Evolutionary conservation across 371 early-diverging fungal genomes (phyloP), one percentile per base, ranked within the genome.

Genomic region (Mucor racemosus): DNA sequence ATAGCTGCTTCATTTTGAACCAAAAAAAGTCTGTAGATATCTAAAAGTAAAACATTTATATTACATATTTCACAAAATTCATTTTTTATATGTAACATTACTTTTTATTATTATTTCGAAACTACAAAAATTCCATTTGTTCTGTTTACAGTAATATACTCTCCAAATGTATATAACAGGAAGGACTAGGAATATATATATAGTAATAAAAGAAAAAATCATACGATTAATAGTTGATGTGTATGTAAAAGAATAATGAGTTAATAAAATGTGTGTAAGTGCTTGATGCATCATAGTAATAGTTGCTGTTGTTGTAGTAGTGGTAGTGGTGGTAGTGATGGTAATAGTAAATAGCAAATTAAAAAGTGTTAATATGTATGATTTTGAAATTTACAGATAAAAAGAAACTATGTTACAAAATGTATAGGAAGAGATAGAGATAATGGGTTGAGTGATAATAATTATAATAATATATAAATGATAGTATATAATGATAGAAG

Each of bases 361-460:
- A 26, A 48, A 48, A 48, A n/a, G 48, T 21, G 50, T 2, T 26
- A 44, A 9, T n/a, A 34, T 33, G 54, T 54, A 54, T 54, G 34
- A 33, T 34, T 54, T 54, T 26, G 10, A 33, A 34, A 33, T 26
- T 33, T 54, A 54, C 34, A 54, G 33, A 54, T 13, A 54, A 54
- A 34, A 54, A 54, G 34, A 50, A 50, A 26, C 26, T 50, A 50
- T 50, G 50, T 50, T 50, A 50, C 50, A 50, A 21, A 9, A 26
- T 26, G 26, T 26, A 26, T 19, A 48, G 3, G 15, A 41, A 41
- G n/a, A 15, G n/a, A 42, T 15, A 21, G 19, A 21, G 19, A 50
- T 21, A 50, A 26, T 50, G 50, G 19, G 50, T 50, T 50, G 50
- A 21, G 7, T 21, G 50, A 50, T 50, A 21, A 26, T 21, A 50